A percentile compares a stretch with the other conserved stretches of the same genome.
Evolutionary conservation across 805 yeast genomes (phyloP).

Genomic region (Candida loeiensis): DNA sequence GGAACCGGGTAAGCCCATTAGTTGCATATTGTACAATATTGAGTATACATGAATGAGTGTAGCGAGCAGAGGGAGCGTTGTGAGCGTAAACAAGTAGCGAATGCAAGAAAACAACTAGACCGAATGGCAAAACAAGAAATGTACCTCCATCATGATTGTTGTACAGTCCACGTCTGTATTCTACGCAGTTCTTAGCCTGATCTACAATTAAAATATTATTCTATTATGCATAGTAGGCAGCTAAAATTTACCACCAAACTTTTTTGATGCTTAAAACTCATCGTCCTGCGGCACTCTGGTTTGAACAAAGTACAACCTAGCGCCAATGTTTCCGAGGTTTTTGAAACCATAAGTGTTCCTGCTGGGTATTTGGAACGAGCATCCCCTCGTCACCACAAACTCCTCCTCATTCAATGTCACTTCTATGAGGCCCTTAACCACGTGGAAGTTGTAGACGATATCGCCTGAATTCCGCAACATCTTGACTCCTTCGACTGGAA

Average conservation of each 20-base stretch:
- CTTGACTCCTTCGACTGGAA: constrained; percentile 62
- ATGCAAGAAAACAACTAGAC: not conserved
- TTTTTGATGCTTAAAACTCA: constrained; percentile 8
- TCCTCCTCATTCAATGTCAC: constrained; percentile 57
- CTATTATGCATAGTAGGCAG: not conserved
- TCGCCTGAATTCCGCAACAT: constrained; percentile 59
- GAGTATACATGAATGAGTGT: not conserved
- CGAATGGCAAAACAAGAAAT: not conserved
- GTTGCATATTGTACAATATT: constrained; percentile 8
- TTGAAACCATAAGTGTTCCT: constrained; percentile 67
- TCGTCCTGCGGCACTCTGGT: constrained; percentile 34
- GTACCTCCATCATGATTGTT: too few species aligned
- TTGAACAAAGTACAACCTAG: constrained; percentile 74
- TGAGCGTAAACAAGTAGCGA: not conserved
- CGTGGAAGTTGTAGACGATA: constrained; percentile 71
- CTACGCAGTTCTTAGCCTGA: too few species aligned
- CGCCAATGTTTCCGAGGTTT: constrained; percentile 56
- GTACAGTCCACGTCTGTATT: too few species aligned
- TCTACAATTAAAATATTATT: too few species aligned
- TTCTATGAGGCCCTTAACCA: constrained; percentile 65
- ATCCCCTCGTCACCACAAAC: constrained; percentile 65
- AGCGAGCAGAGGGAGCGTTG: not conserved
- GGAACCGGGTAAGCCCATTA: not conserved
- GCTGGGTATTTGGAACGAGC: constrained; percentile 79
- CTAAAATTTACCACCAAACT: too few species aligned